Conservation (phyloP, 2,329 filamentous ascomycete species). For the Aurifilum marmelostoma region DNA sequence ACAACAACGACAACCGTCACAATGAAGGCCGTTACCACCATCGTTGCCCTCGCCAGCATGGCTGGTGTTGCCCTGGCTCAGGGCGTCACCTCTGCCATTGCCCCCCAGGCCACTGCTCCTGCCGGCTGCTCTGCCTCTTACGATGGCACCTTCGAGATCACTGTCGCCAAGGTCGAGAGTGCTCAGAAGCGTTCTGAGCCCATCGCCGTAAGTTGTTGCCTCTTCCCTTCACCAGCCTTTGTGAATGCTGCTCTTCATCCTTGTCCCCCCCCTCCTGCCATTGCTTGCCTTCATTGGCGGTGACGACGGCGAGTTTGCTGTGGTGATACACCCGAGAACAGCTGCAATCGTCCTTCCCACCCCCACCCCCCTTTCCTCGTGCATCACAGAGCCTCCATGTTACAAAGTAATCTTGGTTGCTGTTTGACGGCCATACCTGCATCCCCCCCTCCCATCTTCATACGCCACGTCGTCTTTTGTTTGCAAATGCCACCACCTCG, state of each 20-base stretch:
- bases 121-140: slow-evolving; percentile 55
- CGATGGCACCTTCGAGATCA: slow-evolving; percentile 61
- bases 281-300: background rate
- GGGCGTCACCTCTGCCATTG: slow-evolving; percentile 50
- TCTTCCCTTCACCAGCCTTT: background rate
- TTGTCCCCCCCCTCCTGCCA: background rate
- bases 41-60: slow-evolving; percentile 46
- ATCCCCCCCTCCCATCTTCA: background rate
- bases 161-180: slow-evolving; percentile 47
- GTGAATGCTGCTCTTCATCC: background rate
- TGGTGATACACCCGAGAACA: slow-evolving; percentile 3
- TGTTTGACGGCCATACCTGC: background rate
- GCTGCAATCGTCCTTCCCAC: background rate
- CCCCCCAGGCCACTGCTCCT: slow-evolving; percentile 48
- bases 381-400: background rate
- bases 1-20: slow-evolving; percentile 29
- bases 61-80: slow-evolving; percentile 47
- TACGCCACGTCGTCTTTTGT: background rate
- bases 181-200: slow-evolving; percentile 42
- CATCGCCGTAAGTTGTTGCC: slow-evolving; percentile 34
- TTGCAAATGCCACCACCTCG: slow-evolving; percentile 6
- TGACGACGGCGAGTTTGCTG: background rate
- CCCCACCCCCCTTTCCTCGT: background rate
- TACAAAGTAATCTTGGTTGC: slow-evolving; percentile 1
- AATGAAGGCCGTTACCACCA: slow-evolving; percentile 39